Evolutionary conservation across 495 filamentous ascomycete species (phyloP).

Genomic region (Podospora sp.): DNA sequence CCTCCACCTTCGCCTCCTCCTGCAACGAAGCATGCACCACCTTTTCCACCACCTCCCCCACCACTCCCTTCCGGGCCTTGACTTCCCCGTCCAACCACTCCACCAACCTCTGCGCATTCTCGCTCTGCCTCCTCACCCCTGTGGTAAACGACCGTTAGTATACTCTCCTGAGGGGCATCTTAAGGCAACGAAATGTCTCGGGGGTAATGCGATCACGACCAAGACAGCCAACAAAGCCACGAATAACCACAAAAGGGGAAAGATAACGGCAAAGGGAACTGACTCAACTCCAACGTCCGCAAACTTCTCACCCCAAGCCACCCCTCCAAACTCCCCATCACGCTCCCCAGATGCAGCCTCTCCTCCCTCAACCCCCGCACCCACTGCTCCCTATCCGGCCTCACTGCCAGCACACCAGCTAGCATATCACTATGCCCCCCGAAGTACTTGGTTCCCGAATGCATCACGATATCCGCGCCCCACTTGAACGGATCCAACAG

Average conservation of each 20-base stretch:
- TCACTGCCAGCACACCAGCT: constrained; percentile 75
- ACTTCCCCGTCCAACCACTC: constrained; percentile 62
- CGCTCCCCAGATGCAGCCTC: constrained; percentile 72
- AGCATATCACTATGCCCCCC: constrained; percentile 93
- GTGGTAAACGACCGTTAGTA: too few species aligned
- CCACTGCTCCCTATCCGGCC: constrained; percentile 53
- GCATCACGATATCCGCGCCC: constrained; percentile 86
- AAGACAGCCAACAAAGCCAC: too few species aligned
- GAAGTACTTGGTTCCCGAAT: constrained; percentile 92
- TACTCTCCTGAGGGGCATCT: too few species aligned
- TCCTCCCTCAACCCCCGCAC: constrained; percentile 60
- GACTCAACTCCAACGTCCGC: constrained; percentile 83
- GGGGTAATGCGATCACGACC: too few species aligned
- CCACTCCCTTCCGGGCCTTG: constrained; percentile 39
- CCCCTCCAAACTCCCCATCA: constrained; percentile 88
- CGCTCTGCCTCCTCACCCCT: constrained; percentile 71
- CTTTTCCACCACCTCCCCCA: constrained; percentile 56
- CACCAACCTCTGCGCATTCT: constrained; percentile 68
- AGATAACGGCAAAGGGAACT: too few species aligned
- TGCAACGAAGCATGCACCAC: constrained; percentile 81
- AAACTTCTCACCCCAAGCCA: constrained; percentile 89
- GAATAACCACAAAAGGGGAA: too few species aligned
- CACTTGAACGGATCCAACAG: constrained; percentile 81
- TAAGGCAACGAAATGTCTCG: too few species aligned
- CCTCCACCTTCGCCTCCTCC: constrained; percentile 56